phyloP scores from a whole-genome alignment of 768 basidiomycete genomes.

The Leucosporidium scottii region DNA sequence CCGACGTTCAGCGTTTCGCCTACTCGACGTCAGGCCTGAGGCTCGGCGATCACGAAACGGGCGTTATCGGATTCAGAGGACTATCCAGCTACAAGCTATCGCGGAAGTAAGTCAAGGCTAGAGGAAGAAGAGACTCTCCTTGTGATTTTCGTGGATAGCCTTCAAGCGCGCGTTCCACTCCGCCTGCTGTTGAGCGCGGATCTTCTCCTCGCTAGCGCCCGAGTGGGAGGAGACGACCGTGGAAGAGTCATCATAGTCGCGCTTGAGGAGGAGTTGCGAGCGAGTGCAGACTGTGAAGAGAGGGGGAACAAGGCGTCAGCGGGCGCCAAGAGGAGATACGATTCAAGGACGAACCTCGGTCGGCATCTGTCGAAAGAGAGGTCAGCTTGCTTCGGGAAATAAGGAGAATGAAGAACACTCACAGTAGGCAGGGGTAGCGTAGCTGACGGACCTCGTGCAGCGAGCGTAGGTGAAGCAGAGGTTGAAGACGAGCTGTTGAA shows the following conservation, averaged over 20 bases:
- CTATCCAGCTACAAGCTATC: too few relatives aligned
- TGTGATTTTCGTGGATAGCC: background rate
- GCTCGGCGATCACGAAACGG: too few relatives aligned
- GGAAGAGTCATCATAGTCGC: slow-evolving; percentile 3
- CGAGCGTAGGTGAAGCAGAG: slow-evolving; percentile 69
- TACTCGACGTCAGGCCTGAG: too few relatives aligned
- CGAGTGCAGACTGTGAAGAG: slow-evolving; percentile 10
- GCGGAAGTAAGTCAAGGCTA: background rate
- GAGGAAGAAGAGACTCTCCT: background rate
- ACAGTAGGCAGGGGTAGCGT: slow-evolving; percentile 2
- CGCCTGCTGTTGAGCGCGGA: background rate
- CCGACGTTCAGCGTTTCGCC: too few relatives aligned
- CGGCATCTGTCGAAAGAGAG: background rate
- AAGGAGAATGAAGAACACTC: background rate
- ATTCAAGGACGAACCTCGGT: background rate
- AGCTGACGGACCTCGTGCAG: slow-evolving; percentile 66
- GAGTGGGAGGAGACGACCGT: background rate
- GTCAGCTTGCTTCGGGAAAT: background rate
- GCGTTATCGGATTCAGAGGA: too few relatives aligned
- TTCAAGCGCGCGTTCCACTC: background rate
- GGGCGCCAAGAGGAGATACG: too few relatives aligned
- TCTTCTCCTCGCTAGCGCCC: background rate
- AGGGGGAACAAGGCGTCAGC: too few relatives aligned
- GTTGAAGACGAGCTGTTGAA: slow-evolving; percentile 66
- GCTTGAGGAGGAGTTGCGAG: slow-evolving; percentile 11